These are phyloP conservation scores for Viola odorata DNA, from an alignment of 345 rosid species.

Conservation along the genomic window DNA sequence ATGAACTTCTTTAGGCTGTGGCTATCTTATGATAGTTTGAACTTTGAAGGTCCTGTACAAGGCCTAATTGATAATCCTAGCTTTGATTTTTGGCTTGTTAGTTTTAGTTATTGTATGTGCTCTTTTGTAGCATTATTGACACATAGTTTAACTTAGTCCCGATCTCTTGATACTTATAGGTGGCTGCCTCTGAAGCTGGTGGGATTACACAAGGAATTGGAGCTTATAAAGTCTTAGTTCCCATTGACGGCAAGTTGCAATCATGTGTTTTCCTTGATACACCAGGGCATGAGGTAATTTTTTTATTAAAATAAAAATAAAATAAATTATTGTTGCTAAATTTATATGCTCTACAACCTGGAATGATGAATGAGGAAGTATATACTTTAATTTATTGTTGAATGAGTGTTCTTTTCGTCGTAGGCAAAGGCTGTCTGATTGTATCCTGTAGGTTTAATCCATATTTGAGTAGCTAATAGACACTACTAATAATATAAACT, in stretches of 20 bases:
- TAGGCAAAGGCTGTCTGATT: constrained; percentile 7
- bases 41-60: background rate
- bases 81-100: constrained; percentile 7
- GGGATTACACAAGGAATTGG: constrained; percentile 99
- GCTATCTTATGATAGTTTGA: no score
- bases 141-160: constrained; percentile 20
- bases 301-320: no score
- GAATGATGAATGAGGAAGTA: no score
- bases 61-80: background rate
- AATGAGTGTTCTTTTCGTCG: constrained; percentile 2
- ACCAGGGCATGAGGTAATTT: constrained; percentile 94
- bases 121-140: background rate
- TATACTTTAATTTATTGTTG: background rate
- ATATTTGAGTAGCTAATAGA: background rate
- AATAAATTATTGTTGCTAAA: no score
- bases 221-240: constrained; percentile 76
- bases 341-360: no score
- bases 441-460: constrained; percentile 6
- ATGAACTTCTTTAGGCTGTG: background rate
- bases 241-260: constrained; percentile 73
- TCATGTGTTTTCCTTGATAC: constrained; percentile 96
- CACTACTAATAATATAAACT: no score
- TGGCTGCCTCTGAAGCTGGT: constrained; percentile 95
- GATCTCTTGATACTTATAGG: constrained; percentile 45
- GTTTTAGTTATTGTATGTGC: constrained; percentile 4